Percentiles rank a stretch among this genome's conserved stretches.
phyloP scores from a whole-genome alignment of 2,329 filamentous ascomycete species.

The Nigrospora oryzae region DNA sequence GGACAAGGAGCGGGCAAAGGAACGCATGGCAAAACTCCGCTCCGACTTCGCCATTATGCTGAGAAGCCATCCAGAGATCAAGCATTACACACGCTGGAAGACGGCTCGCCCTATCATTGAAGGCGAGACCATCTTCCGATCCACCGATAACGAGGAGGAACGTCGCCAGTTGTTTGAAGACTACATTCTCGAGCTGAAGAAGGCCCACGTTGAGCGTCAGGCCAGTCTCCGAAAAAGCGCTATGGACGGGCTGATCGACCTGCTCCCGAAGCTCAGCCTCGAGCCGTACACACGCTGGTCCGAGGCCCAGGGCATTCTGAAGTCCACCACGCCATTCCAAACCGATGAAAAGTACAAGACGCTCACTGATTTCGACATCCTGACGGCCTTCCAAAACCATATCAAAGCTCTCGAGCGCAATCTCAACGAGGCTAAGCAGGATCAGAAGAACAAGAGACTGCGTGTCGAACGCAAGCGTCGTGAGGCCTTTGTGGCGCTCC shows the following conservation, averaged over 20 bases:
- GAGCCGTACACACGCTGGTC: conserved; percentile 94
- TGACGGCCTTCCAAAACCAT: conserved; percentile 89
- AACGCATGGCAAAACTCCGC: conserved; percentile 83
- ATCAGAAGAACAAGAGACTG: conserved; percentile 72
- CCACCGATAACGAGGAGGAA: conserved; percentile 80
- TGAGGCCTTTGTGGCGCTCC: conserved; percentile 68
- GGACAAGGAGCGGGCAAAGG: conserved; percentile 91
- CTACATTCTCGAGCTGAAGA: conserved; percentile 80
- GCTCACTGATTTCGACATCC: conserved; percentile 80
- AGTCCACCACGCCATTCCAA: conserved; percentile 68
- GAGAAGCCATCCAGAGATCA: conserved; percentile 92
- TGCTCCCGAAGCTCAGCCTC: conserved; percentile 72
- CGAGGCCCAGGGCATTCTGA: conserved; percentile 76
- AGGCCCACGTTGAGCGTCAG: conserved; percentile 69
- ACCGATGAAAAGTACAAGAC: conserved; percentile 77
- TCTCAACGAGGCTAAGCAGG: conserved; percentile 85
- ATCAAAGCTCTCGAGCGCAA: conserved; percentile 86
- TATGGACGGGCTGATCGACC: conserved; percentile 70
- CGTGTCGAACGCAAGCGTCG: conserved; percentile 80
- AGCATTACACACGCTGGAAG: conserved; percentile 95
- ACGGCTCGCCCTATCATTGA: conserved; percentile 91
- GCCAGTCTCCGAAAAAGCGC: conserved; percentile 65
- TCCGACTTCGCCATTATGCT: conserved; percentile 95
- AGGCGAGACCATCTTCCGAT: conserved; percentile 90
- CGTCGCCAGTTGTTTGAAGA: conserved; percentile 87